Evolutionary conservation across 2,329 filamentous ascomycete species (phyloP).

Genomic region (Tolypocladium amazonense): DNA sequence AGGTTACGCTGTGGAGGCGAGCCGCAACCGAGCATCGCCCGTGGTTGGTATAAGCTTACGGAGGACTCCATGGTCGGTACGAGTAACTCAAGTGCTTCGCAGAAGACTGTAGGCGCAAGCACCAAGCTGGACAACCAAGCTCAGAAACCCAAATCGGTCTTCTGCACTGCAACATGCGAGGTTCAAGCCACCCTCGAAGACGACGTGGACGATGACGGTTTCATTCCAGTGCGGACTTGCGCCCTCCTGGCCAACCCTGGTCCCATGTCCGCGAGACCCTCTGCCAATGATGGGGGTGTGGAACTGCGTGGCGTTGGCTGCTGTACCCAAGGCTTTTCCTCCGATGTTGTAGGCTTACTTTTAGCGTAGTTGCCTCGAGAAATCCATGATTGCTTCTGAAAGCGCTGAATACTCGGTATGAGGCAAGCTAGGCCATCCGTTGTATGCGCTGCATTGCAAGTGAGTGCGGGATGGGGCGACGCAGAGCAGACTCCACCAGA

Average conservation of each 20-base stretch:
- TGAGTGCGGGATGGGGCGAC: neutral
- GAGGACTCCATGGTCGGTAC: too few species aligned
- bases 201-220: neutral
- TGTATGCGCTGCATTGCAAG: neutral
- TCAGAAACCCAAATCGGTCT: neutral
- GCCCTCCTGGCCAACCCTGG: neutral
- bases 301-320: neutral
- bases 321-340: neutral
- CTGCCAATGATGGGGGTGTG: neutral
- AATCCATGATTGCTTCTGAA: slow-evolving; percentile 21
- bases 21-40: neutral
- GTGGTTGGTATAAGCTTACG: neutral
- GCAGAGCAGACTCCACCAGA: neutral
- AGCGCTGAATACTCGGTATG: neutral
- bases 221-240: neutral
- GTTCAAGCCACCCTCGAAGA: neutral
- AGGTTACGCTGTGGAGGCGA: neutral
- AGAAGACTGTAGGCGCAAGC: neutral
- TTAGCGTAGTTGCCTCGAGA: slow-evolving; percentile 18
- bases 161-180: neutral
- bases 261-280: neutral
- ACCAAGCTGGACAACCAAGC: neutral
- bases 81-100: neutral
- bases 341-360: neutral
- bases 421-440: neutral